Evolutionary conservation across 441 rosid species (phyloP), one percentile per base, ranked within the genome.

Genomic region (Breynia disticha): DNA sequence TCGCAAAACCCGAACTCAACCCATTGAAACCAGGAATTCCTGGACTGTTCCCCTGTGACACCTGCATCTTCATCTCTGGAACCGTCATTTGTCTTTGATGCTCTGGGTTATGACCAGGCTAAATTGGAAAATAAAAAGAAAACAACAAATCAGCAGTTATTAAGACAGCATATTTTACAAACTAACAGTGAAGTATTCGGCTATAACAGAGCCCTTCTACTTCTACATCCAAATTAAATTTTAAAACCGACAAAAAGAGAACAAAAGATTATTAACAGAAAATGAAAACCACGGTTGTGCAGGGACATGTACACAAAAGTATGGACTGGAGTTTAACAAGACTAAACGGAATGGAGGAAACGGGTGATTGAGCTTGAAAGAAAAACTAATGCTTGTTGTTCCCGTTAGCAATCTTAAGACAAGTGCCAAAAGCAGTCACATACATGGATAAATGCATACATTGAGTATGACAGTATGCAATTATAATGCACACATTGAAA

Each of bases 11-110:
- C 64, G 90, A 69, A 71, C 78, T 84, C 73, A 84, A 41, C 42
- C 84, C 84, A 71, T 73, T 81, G 63, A 81, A 83, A 59, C 84
- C 78, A 52, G 93, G 78, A 63, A 75, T 66, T 61, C 82, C 96
- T 61, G 73, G 95, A 66, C 72, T 66, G 59, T 56, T 82, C 56
- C 88, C 89, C 65, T 84, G 96, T 54, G 87, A 65, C 57, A 71
- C 80, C 78, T 88, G 95, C 84, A 81, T 75, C 67, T 76, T 79
- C 67, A 75, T 79, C 65, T 85, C 89, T 15, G 75, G 79, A 56
- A 68, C 72, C 70, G 80, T 73, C 73, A 81, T 71, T 73, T 77
- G 78, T 66, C 80, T 73, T 64, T 77, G 84, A 70, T 76, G 84
- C 74, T 75, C 89, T 7, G 75, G 62, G 51, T 72, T 72, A 46